These are phyloP conservation scores for Mikania micrantha DNA, from an alignment of 129 eudicot species.

Conservation along the genomic window DNA sequence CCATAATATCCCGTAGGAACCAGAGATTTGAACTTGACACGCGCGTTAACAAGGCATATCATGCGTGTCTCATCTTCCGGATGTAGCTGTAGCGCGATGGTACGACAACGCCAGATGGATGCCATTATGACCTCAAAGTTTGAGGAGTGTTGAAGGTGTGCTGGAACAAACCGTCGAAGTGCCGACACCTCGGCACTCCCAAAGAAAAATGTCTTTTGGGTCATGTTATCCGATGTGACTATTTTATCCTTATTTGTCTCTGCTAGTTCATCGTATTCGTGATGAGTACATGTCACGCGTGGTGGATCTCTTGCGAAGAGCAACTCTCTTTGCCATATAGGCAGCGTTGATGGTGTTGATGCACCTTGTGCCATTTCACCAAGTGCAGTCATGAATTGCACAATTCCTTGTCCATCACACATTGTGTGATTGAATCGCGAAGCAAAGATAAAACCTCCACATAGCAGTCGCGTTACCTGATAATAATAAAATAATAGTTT, in stretches of 20 bases:
- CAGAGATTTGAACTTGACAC: conserved; percentile 6
- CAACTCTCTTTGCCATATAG: conserved; percentile 60
- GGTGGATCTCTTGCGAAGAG: conserved; percentile 46
- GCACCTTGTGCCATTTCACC: conserved; percentile 58
- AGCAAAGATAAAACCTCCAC: conserved; percentile 66
- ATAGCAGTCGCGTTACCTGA: conserved; percentile 36
- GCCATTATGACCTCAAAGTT: neutral
- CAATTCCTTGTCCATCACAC: conserved; percentile 46
- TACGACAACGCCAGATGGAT: neutral
- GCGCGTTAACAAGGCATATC: conserved; percentile 12
- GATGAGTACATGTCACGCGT: conserved; percentile 32
- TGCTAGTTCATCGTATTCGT: conserved; percentile 32
- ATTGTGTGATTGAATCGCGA: conserved; percentile 56
- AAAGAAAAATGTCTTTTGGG: conserved; percentile 16
- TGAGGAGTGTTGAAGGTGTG: neutral
- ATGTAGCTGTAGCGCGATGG: neutral
- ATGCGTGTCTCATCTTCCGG: neutral
- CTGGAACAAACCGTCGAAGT: conserved; percentile 3
- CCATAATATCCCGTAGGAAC: conserved; percentile 14
- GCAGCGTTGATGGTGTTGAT: conserved; percentile 28
- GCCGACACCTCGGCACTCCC: conserved; percentile 27
- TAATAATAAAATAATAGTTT: too few relatives aligned
- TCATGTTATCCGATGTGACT: conserved; percentile 26
- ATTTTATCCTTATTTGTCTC: conserved; percentile 31
- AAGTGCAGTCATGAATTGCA: conserved; percentile 42